Evolutionary conservation across 176 grass and related monocot genomes (phyloP), one percentile per base, ranked within the genome.

Genomic region (Oropetium thomaeum): DNA sequence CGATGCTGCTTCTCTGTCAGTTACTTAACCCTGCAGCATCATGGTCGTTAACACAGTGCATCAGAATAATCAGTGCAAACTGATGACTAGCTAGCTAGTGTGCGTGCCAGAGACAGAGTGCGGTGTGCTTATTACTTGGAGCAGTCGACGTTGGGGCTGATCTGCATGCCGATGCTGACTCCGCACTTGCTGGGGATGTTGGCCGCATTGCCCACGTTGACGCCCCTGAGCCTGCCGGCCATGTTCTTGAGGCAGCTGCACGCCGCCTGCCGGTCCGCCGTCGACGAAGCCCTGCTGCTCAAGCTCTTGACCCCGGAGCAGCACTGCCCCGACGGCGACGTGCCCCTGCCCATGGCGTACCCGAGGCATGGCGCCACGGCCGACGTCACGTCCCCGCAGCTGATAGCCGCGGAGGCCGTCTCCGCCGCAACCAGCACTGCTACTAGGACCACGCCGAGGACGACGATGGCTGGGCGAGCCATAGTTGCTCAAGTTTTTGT

Each of bases 271-370:
- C 81, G 81, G 84, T 86, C 79, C 3, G 70, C 87, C 4, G 8
- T 5, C 1, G 88, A 48, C 0, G 67, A 14, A 2, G 88, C 88
- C 45, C 76, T 23, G 76, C 19, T 13, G 72, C 38, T 84, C 1
- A 91, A 58, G 10, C 5, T 27, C 81, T 32, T 81, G 15, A 91
- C 81, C 0, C 81, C 75, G 71, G 1, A 69, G 75, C 88, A 90
- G 70, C 91, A 93, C 35, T 54, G 8, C 10, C 11, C 20, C 10
- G 81, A 65, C 0, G 87, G 73, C 0, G 76, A 2, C 5, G 74
- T 0, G 10, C 39, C 11, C 10, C 43, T 63, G 4, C 53, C 65
- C 43, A 40, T 81, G 32, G 69, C 71, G 51, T 93, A 93, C 11
- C 48, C 12, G 20, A 85, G 17, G 74, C 87, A 93, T 27, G 87